These are phyloP conservation scores for Teratosphaeria viscida DNA, from an alignment of 2,329 filamentous ascomycete genomes.

Conservation along the genomic window DNA sequence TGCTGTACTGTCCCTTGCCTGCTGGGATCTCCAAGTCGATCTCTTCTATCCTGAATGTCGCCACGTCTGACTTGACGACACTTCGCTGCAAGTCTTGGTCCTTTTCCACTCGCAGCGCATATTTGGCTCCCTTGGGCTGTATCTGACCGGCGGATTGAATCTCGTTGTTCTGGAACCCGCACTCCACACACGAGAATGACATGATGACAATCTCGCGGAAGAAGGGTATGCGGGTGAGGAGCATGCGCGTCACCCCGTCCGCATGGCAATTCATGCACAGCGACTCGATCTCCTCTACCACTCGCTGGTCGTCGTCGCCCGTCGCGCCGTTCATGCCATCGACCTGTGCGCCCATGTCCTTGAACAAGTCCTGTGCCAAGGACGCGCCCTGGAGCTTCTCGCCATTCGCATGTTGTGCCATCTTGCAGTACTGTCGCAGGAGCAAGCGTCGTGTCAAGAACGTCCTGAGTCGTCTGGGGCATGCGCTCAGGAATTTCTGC, in stretches of 20 bases:
- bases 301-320: constrained; percentile 34
- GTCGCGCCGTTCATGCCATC: constrained; percentile 27
- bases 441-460: not conserved
- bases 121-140: constrained; percentile 77
- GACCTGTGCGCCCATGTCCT: constrained; percentile 42
- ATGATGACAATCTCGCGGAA: constrained; percentile 97
- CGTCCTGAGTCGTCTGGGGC: not conserved
- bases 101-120: constrained; percentile 66
- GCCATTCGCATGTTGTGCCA: not conserved
- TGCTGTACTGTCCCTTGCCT: constrained; percentile 83
- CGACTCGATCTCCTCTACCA: constrained; percentile 44
- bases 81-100: constrained; percentile 70
- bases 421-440: not conserved
- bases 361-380: constrained; percentile 39
- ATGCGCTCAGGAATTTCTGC: not conserved
- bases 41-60: constrained; percentile 77
- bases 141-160: constrained; percentile 88
- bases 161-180: constrained; percentile 81
- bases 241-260: constrained; percentile 65
- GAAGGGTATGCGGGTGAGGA: constrained; percentile 88
- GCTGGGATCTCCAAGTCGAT: constrained; percentile 87
- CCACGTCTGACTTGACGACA: constrained; percentile 85
- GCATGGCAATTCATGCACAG: constrained; percentile 47
- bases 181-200: constrained; percentile 89
- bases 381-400: constrained; percentile 9